Evolutionary conservation across 2,329 filamentous ascomycete genomes (phyloP), one percentile per base, ranked within the genome.

Genomic region (Aspergillus alliaceus): DNA sequence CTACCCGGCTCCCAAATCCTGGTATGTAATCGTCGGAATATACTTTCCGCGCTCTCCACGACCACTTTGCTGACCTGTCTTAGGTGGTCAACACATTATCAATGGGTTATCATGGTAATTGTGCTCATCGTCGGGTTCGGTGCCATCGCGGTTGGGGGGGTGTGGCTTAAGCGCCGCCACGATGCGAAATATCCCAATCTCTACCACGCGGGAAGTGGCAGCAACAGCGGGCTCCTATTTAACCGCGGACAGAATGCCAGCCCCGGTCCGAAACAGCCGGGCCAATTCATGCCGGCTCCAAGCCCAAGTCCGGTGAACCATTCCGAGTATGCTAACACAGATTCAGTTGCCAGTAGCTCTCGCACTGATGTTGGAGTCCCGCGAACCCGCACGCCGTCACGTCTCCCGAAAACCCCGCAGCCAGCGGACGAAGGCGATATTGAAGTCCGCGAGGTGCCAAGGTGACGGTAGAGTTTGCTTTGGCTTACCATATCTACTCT

Each of bases 61-160:
- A n/a, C 44, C 9, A 6, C 12, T 6, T 31, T 7, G 20, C 18
- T 50, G 32, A 50, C 47, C 14, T 27, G 4, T 25, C 31, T 12
- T 20, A 73, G 67, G 62, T 65, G 63, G 66, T 59, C 82, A 7
- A 81, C 79, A 27, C 90, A 93, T 73, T 91, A 85, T 79, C 82
- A 86, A 77, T 96, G 90, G 90, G 84, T 96, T 46, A 81, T 93
- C 60, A 91, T 95, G 82, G 80, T 95, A 53, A 86, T 91, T 62
- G 78, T 93, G 60, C 81, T 96, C 27, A 82, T 88, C 42, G 78
- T 93, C 58, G 87, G 80, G 53, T 89, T 96, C 59, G 76, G 82
- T 14, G 79, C 80, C 56, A 83, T 91, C 66, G 89, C 88, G 80
- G 75, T 88, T 37, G 80, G 84, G 18, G 88, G 87, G 37, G 85